Evolutionary conservation across 192 early-diverging fungal genomes (phyloP).

Genomic region (Lobosporangium transversale): DNA sequence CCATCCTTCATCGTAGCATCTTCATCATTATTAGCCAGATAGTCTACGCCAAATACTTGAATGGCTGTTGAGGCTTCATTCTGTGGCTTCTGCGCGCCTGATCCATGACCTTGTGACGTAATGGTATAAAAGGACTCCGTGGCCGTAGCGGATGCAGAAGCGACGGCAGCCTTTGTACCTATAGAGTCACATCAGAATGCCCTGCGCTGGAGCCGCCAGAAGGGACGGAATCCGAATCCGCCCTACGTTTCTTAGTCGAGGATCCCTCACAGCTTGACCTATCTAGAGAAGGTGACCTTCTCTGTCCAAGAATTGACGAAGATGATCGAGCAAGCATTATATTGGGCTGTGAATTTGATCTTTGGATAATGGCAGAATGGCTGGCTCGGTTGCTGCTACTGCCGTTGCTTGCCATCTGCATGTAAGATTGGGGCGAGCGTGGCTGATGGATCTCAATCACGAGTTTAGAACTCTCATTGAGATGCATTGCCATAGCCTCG

Average conservation of each 20-base stretch:
- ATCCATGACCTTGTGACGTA: no score
- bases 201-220: no score
- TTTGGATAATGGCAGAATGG: not conserved
- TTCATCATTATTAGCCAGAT: conserved; percentile 8
- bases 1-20: not conserved
- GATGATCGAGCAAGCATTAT: no score
- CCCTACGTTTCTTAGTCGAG: conserved; percentile 19
- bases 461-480: conserved; percentile 28
- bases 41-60: conserved; percentile 32
- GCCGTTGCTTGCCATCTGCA: not conserved
- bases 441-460: conserved; percentile 45
- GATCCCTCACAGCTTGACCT: conserved; percentile 9
- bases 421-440: conserved; percentile 16
- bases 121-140: no score
- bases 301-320: conserved; percentile 1
- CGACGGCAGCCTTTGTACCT: no score
- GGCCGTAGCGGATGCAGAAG: not conserved
- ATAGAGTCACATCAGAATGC: no score
- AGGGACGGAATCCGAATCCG: conserved; percentile 2
- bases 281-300: conserved; percentile 25
- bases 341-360: conserved; percentile 6
- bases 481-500: conserved; percentile 17
- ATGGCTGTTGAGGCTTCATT: no score
- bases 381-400: not conserved
- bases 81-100: no score